A percentile compares a stretch with the other conserved stretches of the same genome.
phyloP scores from a whole-genome alignment of 2,329 filamentous ascomycete species.

The Exophiala lecanii-corni region DNA sequence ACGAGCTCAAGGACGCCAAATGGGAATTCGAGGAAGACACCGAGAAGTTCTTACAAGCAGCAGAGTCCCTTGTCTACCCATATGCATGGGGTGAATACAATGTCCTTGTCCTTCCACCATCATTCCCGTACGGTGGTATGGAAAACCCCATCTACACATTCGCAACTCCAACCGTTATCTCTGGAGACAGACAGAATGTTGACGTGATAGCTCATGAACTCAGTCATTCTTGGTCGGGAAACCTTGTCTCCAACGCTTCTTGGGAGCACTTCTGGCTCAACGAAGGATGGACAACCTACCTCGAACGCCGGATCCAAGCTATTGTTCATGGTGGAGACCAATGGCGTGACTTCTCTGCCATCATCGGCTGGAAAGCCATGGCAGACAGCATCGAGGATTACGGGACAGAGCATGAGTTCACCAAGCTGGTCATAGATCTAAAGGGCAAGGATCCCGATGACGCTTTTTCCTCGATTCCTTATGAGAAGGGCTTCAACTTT shows the following conservation, averaged over 20 bases:
- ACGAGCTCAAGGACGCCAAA: slow-evolving; percentile 76
- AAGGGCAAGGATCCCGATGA: slow-evolving; percentile 93
- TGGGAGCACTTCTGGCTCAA: slow-evolving; percentile 58
- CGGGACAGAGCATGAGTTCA: slow-evolving; percentile 84
- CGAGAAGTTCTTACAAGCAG: slow-evolving; percentile 83
- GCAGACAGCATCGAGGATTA: slow-evolving; percentile 74
- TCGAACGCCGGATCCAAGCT: slow-evolving; percentile 79
- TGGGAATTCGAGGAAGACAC: slow-evolving; percentile 91
- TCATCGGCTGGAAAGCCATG: slow-evolving; percentile 91
- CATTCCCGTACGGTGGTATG: slow-evolving; percentile 87
- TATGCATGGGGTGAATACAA: slow-evolving; percentile 97
- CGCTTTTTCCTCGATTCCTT: slow-evolving; percentile 86
- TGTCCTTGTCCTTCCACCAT: slow-evolving; percentile 80
- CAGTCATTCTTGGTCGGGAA: slow-evolving; percentile 78
- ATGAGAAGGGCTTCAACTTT: slow-evolving; percentile 96
- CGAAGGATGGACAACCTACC: slow-evolving; percentile 88
- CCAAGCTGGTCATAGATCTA: slow-evolving; percentile 80
- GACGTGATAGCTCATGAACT: slow-evolving; percentile 92
- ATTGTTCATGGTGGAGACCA: slow-evolving; percentile 69
- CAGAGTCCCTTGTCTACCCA: slow-evolving; percentile 74
- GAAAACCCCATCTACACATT: slow-evolving; percentile 95
- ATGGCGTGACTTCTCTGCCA: slow-evolving; percentile 88
- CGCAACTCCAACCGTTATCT: slow-evolving; percentile 90
- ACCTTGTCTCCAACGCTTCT: slow-evolving; percentile 54
- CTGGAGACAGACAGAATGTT: slow-evolving; percentile 83